These are phyloP conservation scores for Fusarium aywerte DNA, from an alignment of 2,329 filamentous ascomycete genomes.

Conservation along the genomic window DNA sequence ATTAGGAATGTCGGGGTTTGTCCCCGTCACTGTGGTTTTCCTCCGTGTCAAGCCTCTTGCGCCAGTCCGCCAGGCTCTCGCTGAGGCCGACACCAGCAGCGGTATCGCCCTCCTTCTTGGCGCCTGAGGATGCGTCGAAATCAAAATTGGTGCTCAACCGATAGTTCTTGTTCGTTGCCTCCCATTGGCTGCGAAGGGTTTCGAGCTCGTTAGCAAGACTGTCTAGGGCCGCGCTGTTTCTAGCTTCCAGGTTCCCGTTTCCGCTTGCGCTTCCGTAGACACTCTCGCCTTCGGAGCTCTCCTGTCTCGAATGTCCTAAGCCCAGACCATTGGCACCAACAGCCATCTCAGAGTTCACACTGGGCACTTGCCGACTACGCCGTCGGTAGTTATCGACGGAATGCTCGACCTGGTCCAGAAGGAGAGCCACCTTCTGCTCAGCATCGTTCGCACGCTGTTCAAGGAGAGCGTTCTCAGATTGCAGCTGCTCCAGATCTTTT, in stretches of 20 bases:
- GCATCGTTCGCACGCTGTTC: conserved; percentile 89
- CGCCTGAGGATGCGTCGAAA: conserved; percentile 68
- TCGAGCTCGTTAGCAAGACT: conserved; percentile 93
- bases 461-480: conserved; percentile 81
- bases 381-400: conserved; percentile 96
- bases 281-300: conserved; percentile 70
- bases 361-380: conserved; percentile 69
- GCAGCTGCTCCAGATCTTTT: conserved; percentile 81
- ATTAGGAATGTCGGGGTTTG: conserved; percentile 45
- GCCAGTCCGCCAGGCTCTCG: conserved; percentile 81
- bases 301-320: conserved; percentile 61
- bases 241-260: conserved; percentile 53
- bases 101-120: conserved; percentile 59
- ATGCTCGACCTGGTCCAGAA: conserved; percentile 92
- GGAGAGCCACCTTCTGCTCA: conserved; percentile 89
- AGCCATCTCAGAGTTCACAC: conserved; percentile 60
- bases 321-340: conserved; percentile 51
- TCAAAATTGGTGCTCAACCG: conserved; percentile 90
- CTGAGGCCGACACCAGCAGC: conserved; percentile 63
- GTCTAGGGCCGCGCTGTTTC: conserved; percentile 79
- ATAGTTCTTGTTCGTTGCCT: conserved; percentile 95
- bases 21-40: conserved; percentile 51
- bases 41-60: conserved; percentile 75
- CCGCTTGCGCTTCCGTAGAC: conserved; percentile 64
- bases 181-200: conserved; percentile 90